Evolutionary conservation across 495 filamentous ascomycete genomes (phyloP), one percentile per base, ranked within the genome.

Genomic region (Neurospora terricola): DNA sequence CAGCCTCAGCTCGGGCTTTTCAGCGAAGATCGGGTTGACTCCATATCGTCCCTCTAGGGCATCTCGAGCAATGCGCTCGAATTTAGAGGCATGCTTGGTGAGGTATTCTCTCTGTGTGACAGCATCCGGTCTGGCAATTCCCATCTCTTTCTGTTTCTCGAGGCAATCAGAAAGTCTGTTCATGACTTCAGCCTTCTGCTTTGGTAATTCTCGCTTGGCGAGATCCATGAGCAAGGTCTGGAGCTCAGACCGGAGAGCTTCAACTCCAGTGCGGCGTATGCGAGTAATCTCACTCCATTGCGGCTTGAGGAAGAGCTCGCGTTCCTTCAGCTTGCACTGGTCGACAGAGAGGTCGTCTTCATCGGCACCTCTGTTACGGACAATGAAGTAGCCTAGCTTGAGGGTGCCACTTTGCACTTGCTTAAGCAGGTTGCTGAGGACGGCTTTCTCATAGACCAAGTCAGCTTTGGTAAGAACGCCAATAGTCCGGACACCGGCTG

Each of bases 381-480:
- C 85, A n/a, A 90, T 45, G 59, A 78, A 84, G 79, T 87, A 91
- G 0, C 90, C 89, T 10, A 90, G 85, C 23, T 80, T 81, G 1
- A 87, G 77, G 3, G 62, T 70, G 12, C 81, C 71, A 8, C 85
- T 84, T 10, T 78, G 69, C 1, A 90, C 73, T 2, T 90, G 80
- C 10, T 87, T 79, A 23, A 74, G 30, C 5, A 86, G 74, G 7
- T 86, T 77, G 6, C 78, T 75, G 7, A 77, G 59, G 69, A 86
- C 82, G 0, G 83, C 82, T 70, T 80, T 79, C 48, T 90, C 87
- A 21, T 84, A 82, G 1, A 74, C 77, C 14, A 90, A 76, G 68
- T 92, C 89, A 0, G 87, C 87, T 76, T 90, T 91, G 1, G 89
- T 91, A 1, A 91, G 77, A 14, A 91, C 85, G 5, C 87, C 86